Evolutionary conservation across 192 early-diverging fungal genomes (phyloP), one percentile per base, ranked within the genome.

Genomic region (Coemansia sp.): DNA sequence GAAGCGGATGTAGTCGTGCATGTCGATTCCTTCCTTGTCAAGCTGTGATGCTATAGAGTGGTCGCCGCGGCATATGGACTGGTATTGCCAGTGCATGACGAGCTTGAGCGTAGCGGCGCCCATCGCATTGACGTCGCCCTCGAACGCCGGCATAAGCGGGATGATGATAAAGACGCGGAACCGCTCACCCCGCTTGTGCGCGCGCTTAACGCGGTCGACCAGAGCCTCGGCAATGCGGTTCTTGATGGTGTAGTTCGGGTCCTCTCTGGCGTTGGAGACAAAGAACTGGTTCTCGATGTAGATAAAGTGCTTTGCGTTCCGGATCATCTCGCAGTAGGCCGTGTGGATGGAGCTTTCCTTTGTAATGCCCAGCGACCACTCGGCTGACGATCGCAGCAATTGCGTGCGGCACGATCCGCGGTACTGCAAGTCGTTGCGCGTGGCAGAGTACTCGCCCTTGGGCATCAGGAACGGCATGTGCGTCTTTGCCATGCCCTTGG

Each of bases 201-300:
- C 93, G 18, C 83, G 79, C 59, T 84, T 85, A 52, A 95, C 89
- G 9, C 93, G 86, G 39, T 92, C 86, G 5, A 90, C 87, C 20
- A 95, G 64, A 2, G 87, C 92, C 60, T 86, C 75, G 37, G 91
- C 94, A 57, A 95, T 90, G 43, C 81, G 85, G 72, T 96, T 96
- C 72, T 94, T 90, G 73, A 94, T 72, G 20, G 86, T 84, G 53
- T 88, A 86, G 8, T 42, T 57, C n/a, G 74, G 56, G 49, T 81
- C 78, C 39, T 74, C 71, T 37, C 64, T 64, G 16, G 82, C 74
- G n/a, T 70, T 79, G 34, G 82, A 84, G 59, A 91, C 87, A 67
- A 95, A 95, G 81, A 95, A 95, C 68, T 95, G 93, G 71, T 95
- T 94, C 67, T 95, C 93, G 66, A 95, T 95, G 72, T 95, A 93